Base-by-base conservation (phyloP, 2,329 filamentous ascomycete species). In the Epichloe sibirici region DNA sequence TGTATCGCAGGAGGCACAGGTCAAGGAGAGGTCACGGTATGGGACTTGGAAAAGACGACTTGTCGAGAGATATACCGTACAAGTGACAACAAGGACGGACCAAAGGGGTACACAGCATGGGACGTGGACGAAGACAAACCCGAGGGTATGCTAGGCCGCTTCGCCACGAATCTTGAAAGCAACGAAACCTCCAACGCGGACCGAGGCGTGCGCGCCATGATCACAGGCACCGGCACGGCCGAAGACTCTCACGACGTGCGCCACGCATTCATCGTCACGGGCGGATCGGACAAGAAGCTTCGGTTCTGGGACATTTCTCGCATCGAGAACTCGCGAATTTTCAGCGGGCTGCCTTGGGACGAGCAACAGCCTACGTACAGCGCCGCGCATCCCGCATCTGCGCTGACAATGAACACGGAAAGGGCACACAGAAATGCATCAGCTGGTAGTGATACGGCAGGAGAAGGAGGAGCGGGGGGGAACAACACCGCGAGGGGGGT, bases 241-340 rank as follows among this genome's bases (percentile, higher is more conserved):
- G 77, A 81, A 25, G 83, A 89, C 49, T 82, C 82, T 53, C 76
- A 80, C 44, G 87, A 90, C 46, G 78, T 85, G 4, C 84, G 86
- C 53, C 83, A 89, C 61, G 85, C 88, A 0, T 96, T 93, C 65
- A 79, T 96, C 46, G 72, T 98, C 39, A 93, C 89, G 0, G 90
- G 85, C 17, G 91, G 91, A 0, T 87, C 87, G 11, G 93, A 97
- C 67, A 88, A 86, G 69, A 93, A 88, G 67, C 79, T 98, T 17
- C 82, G 93, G 9, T 97, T 94, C 69, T 98, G 93, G 93, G 91
- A 98, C 63, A 76, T 93, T 13, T 76, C 81, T 9, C 83, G 83
- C 9, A 77, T 88, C 9, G 89, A 95, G 62, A 79, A 82, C 54
- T 95, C 88, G 42, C 75, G 78, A 52, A 78, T 96, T 13, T 84